Evolutionary conservation across 495 filamentous ascomycete species (phyloP), one percentile per base, ranked within the genome.

Genomic region (Bombardia bombarda): DNA sequence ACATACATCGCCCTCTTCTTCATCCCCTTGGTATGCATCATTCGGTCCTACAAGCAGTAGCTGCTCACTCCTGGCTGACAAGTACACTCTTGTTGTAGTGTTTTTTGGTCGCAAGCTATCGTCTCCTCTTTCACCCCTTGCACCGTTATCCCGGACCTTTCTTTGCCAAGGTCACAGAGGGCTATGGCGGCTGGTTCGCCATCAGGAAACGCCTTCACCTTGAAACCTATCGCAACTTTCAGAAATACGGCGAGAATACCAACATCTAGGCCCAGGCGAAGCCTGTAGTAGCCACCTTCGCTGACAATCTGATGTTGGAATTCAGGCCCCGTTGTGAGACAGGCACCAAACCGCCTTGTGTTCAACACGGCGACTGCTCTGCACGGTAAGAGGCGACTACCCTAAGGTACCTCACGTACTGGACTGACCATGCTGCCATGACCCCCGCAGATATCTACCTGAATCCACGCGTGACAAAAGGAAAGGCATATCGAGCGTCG

Each of bases 81-180:
- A n/a, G n/a, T n/a, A n/a, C n/a, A n/a, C n/a, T n/a, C n/a, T n/a
- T n/a, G n/a, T n/a, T n/a, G n/a, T n/a, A n/a, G n/a, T n/a, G n/a
- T n/a, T n/a, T n/a, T n/a, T n/a, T n/a, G n/a, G n/a, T n/a, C n/a
- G n/a, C n/a, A n/a, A n/a, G n/a, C 26, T 42, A 42, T 19, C 40
- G 40, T 5, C 25, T 42, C 30, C 9, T 13, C 18, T 57, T 75
- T 40, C 71, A 77, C 40, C 73, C 72, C 4, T 51, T 75, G 1
- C 52, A 64, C 3, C 62, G 62, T 32, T 78, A 74, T 41, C 75
- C 73, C 1, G 76, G 75, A 0, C 76, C 75, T 0, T 53, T 68
- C 7, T 34, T 70, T 0, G 68, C 62, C n/a, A 65, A 62, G 23
- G 30, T 70, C 8, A 67, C 71, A 1, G 55, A 63, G 26, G 57